Base-by-base conservation (phyloP, 371 early-diverging fungal species). In the Mucor mucedo region DNA sequence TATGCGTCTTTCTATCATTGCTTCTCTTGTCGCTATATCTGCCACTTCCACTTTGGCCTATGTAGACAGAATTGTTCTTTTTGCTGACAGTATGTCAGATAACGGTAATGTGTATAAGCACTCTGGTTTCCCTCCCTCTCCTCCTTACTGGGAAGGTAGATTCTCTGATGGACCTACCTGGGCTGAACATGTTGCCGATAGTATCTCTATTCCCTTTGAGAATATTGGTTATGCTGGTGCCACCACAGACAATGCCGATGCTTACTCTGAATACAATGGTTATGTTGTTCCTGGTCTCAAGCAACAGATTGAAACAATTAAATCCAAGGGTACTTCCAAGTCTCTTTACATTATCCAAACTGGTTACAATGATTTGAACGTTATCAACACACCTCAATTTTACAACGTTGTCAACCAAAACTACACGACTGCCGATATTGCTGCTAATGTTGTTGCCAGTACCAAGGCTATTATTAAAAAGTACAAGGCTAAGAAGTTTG, bases 81-180 rank as follows among this genome's bases (percentile, higher is more conserved):
- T 54, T 63, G 61, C 58, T 54, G 73, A 71, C 30, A 71, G 68
- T 44, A 61, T 64, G n/a, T 61, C 68, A 32, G 71, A 68, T 35
- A 68, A 71, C 28, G 68, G 66, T 35, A 72, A 72, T 16, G 69
- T 59, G 9, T 69, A 69, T 42, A 47, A 30, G 13, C 45, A 62
- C 44, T 55, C 59, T 47, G 48, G 52, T 1, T 68, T 72, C 48
- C 70, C 77, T 7, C 62, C 65, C 13, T 62, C 71, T 14, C 60
- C 65, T 30, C 66, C 73, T 10, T 84, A 82, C 69, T 85, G 63
- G 61, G 65, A 76, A 13, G 87, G 87, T 4, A 79, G 85, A 32
- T 83, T 69, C 60, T 63, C 77, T 4, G 85, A 86, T 66, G 86
- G 87, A 35, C 85, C 84, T 40, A 73, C 80, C 30, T 88, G 85